These are phyloP conservation scores for Jatropha curcas DNA, from an alignment of 345 rosid genomes.

Conservation along the genomic window DNA sequence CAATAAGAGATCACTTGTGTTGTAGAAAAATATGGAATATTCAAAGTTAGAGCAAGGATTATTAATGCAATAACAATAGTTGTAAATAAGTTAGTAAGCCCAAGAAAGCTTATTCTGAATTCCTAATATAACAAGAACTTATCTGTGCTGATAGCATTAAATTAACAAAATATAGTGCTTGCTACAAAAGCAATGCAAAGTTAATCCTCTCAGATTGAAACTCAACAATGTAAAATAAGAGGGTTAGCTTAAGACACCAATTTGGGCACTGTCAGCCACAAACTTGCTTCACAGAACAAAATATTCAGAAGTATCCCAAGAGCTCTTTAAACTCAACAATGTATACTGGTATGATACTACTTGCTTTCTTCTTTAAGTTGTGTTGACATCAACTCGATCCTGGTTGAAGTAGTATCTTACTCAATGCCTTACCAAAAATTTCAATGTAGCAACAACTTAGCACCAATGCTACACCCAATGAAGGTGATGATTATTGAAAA, in stretches of 20 bases:
- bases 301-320: not conserved
- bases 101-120: slow-evolving; percentile 1
- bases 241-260: not conserved
- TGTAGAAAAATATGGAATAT: too few species aligned
- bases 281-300: not conserved
- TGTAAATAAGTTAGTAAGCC: not conserved
- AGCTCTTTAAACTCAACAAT: too few species aligned
- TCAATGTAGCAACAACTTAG: too few species aligned
- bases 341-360: too few species aligned
- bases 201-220: not conserved
- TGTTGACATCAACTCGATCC: too few species aligned
- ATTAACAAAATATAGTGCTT: not conserved
- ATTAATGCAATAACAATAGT: not conserved
- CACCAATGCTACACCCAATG: too few species aligned
- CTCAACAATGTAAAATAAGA: not conserved
- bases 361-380: too few species aligned
- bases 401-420: too few species aligned
- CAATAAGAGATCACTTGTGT: not conserved
- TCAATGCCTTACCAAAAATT: too few species aligned
- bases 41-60: too few species aligned
- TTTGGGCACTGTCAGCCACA: not conserved
- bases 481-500: too few species aligned
- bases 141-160: not conserved
- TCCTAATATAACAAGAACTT: not conserved
- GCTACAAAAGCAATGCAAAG: not conserved